Evolutionary conservation across 352 stramenopile genomes (phyloP).

Genomic region (Aphanomyces cochlioides): DNA sequence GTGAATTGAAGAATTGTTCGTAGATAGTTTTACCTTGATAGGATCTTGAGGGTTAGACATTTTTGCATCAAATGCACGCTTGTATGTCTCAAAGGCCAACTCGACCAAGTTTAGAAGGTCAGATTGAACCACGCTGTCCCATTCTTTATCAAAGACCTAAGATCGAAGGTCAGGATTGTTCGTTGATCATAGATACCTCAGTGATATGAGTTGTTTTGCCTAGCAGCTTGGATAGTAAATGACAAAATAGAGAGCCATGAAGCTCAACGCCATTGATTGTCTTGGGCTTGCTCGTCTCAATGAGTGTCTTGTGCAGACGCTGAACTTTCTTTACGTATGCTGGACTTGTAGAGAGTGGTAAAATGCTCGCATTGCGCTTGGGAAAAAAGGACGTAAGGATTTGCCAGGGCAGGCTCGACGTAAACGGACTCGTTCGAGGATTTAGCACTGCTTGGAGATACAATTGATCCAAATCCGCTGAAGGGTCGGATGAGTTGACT

Average conservation of each 20-base stretch:
- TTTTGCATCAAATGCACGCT: conserved; percentile 1
- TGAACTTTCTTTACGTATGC: conserved; percentile 25
- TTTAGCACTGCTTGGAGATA: conserved; percentile 25
- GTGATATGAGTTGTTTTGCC: neutral
- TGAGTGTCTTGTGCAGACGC: conserved; percentile 10
- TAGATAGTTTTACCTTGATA: neutral
- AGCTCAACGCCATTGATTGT: conserved; percentile 13
- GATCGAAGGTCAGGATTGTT: neutral
- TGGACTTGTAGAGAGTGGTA: conserved; percentile 18
- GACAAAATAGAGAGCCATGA: conserved; percentile 11
- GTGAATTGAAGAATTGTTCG: neutral
- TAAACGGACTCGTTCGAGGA: conserved; percentile 21
- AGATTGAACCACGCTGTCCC: neutral
- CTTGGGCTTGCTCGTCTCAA: conserved; percentile 17
- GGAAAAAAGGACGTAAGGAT: conserved; percentile 29
- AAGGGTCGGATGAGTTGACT: conserved; percentile 1
- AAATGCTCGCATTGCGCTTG: conserved; percentile 13
- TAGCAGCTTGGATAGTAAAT: neutral
- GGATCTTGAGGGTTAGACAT: neutral
- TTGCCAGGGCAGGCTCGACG: conserved; percentile 17
- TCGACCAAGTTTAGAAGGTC: conserved; percentile 16
- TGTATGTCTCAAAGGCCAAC: conserved; percentile 7
- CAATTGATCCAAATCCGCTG: conserved; percentile 22
- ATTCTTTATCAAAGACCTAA: neutral
- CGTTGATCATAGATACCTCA: neutral